These are phyloP conservation scores for Venustampulla echinocandica DNA, from an alignment of 495 filamentous ascomycete genomes.

Conservation along the genomic window DNA sequence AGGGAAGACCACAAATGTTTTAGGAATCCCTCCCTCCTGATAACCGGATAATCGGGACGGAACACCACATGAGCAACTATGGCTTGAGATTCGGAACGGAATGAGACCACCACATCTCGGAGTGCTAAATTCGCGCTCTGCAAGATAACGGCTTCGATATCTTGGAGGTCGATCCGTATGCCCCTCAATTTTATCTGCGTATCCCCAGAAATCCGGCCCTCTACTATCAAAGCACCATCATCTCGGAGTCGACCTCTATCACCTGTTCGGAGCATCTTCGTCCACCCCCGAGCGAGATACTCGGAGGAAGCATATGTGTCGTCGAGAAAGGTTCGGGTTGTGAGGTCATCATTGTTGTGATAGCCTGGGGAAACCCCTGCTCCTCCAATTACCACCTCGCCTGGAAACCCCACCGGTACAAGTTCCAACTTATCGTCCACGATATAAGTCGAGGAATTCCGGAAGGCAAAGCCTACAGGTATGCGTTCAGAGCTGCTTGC, in stretches of 20 bases:
- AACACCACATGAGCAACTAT: constrained; percentile 9
- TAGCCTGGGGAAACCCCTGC: constrained; percentile 34
- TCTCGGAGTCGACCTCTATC: constrained; percentile 14
- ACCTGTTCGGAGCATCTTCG: constrained; percentile 12
- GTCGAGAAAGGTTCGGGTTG: constrained; percentile 27
- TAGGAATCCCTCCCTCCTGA: not conserved
- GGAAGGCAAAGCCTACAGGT: constrained; percentile 24
- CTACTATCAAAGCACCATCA: constrained; percentile 25
- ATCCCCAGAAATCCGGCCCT: constrained; percentile 31
- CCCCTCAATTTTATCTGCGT: constrained; percentile 43
- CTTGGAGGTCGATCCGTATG: constrained; percentile 41
- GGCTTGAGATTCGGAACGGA: constrained; percentile 7
- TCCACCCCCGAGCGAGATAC: constrained; percentile 11
- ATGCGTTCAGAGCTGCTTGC: not conserved
- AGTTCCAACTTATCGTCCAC: constrained; percentile 31
- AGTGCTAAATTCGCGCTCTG: constrained; percentile 17
- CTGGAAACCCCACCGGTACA: constrained; percentile 31
- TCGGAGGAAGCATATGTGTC: constrained; percentile 19
- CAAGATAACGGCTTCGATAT: constrained; percentile 35
- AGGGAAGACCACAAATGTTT: not conserved
- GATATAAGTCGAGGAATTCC: constrained; percentile 35
- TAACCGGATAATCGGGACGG: not conserved
- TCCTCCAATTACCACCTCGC: constrained; percentile 39
- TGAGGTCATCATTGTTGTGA: constrained; percentile 26
- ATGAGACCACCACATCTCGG: constrained; percentile 27